Base-by-base conservation (phyloP, 345 rosid genomes). In the Ceriops tagal region DNA sequence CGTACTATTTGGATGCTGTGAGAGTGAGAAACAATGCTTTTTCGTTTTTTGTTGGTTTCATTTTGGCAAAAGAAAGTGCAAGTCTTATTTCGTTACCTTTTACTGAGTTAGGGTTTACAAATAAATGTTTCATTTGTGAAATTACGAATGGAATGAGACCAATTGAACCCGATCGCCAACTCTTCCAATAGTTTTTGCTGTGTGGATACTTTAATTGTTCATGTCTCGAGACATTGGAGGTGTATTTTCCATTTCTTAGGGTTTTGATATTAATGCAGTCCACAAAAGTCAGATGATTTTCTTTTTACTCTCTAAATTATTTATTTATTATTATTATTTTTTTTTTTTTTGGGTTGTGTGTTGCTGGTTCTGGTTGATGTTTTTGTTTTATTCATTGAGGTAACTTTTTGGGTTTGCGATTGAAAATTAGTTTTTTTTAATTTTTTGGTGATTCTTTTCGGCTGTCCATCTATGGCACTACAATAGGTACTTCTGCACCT, bases 401-500 rank as follows among this genome's bases (percentile, higher is more conserved):
- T 1, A 6, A 32, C 32, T 3, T 32, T 32, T 37, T 9, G 13
- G 2, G 8, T 37, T 37, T 37, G 43, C 2, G 35, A 5, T 28
- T 62, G 2, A 11, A 2, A 4, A 5, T 5, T n/a, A 39, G 55
- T 1, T 27, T 27, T 31, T 18, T 78, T n/a, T n/a, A n/a, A n/a
- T n/a, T n/a, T n/a, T n/a, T n/a, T n/a, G 53, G 35, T 32, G 35
- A 32, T 32, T 32, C 8, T 32, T 32, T 32, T 32, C 35, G 0
- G 5, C 35, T 32, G 5, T 32, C 35, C 6, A 6, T 32, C 35
- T 6, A 1, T 6, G 35, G 35, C 35, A 32, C 35, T 32, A 6
- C 74, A 85, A 96, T 86, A 68, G 77, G 69, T 30, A 11, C 78
- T 9, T 75, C 81, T 51, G 72, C 85, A 19, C 70, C 87, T 47